Conservation (phyloP, 768 basidiomycete species). For the Leccinum fibrillosum region DNA sequence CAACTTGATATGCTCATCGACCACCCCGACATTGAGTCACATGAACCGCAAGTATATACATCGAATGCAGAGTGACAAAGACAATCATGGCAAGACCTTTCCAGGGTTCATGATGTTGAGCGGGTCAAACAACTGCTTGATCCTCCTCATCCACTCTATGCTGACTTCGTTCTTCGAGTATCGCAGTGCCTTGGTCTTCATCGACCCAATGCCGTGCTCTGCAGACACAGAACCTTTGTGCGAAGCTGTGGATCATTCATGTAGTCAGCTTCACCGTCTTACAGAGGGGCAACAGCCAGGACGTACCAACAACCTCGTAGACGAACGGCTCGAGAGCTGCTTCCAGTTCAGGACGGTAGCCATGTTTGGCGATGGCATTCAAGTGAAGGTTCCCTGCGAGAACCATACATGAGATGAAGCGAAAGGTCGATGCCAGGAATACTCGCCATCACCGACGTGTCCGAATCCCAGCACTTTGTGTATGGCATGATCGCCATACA, state of each 20-base stretch:
- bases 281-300: not conserved
- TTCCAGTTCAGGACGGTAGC: constrained; percentile 81
- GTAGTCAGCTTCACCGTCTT: not conserved
- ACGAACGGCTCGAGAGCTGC: constrained; percentile 91
- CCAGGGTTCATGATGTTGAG: constrained; percentile 91
- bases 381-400: constrained; percentile 84
- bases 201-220: constrained; percentile 94
- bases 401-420: not conserved
- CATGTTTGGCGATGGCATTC: constrained; percentile 74
- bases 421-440: not conserved
- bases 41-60: not conserved
- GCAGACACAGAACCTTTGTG: constrained; percentile 92
- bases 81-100: constrained; percentile 53
- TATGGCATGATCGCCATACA: constrained; percentile 70
- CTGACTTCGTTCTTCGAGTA: constrained; percentile 83
- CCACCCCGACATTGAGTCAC: not conserved
- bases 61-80: not conserved
- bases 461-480: constrained; percentile 91
- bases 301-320: constrained; percentile 82
- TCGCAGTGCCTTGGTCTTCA: constrained; percentile 86
- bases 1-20: constrained; percentile 6
- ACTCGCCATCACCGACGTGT: constrained; percentile 92
- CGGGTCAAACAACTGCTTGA: constrained; percentile 89
- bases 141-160: constrained; percentile 85
- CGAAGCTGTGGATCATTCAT: constrained; percentile 44